These are phyloP conservation scores for Saccharomycopsis sp. DNA, from an alignment of 805 yeast species.

Conservation along the genomic window DNA sequence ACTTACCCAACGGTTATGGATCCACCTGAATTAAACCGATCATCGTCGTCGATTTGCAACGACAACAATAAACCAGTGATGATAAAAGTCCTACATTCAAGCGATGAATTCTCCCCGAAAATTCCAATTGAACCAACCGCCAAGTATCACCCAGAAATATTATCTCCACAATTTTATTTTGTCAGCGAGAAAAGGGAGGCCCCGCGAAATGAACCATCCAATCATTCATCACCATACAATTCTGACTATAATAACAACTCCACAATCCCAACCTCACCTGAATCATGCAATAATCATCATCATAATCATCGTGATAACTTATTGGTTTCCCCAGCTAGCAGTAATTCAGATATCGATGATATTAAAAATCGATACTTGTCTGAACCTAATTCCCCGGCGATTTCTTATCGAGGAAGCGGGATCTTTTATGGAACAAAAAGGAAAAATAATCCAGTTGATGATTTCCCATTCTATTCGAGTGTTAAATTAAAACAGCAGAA, in stretches of 20 bases:
- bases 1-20: background rate
- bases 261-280: background rate
- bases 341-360: slow-evolving; percentile 7
- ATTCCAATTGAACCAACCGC: background rate
- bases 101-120: slow-evolving; percentile 1
- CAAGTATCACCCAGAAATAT: background rate
- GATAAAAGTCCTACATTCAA: slow-evolving; percentile 9
- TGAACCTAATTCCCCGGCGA: slow-evolving; percentile 14
- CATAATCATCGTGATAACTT: background rate
- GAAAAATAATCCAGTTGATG: background rate
- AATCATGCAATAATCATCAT: background rate
- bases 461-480: slow-evolving; percentile 9
- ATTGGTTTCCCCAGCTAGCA: slow-evolving; percentile 5
- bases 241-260: background rate
- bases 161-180: slow-evolving; percentile 4
- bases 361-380: slow-evolving; percentile 16
- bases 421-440: too few species aligned
- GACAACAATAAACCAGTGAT: background rate
- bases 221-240: background rate
- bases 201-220: background rate
- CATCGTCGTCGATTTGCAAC: background rate
- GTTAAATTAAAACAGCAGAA: slow-evolving; percentile 6
- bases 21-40: too few species aligned
- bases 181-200: background rate
- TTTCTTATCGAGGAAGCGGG: background rate